These are phyloP conservation scores for Lipomyces sp. DNA, from an alignment of 805 yeast species.

Conservation along the genomic window DNA sequence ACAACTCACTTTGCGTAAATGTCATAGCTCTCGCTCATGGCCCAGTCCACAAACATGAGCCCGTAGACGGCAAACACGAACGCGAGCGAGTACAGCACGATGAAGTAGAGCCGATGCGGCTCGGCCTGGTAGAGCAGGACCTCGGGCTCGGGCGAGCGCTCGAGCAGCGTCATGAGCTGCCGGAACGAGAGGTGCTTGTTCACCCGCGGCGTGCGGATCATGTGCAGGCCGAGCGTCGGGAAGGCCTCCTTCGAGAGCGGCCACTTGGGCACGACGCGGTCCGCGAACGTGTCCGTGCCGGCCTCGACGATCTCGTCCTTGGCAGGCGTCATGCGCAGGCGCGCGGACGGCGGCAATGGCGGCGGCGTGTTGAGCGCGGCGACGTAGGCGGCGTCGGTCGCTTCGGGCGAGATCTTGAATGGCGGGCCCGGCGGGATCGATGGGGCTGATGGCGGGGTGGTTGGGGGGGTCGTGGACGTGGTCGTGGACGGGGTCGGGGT, in stretches of 20 bases:
- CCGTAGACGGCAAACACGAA: constrained; percentile 69
- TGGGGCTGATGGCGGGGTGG: background rate
- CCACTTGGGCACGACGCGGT: constrained; percentile 30
- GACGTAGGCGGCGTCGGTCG: constrained; percentile 15
- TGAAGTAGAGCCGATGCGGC: constrained; percentile 73
- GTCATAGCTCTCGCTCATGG: constrained; percentile 41
- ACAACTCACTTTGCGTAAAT: constrained; percentile 11
- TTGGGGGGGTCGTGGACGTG: background rate
- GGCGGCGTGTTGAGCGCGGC: constrained; percentile 3
- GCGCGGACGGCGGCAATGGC: constrained; percentile 12
- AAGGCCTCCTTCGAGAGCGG: constrained; percentile 29
- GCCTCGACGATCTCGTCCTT: constrained; percentile 25
- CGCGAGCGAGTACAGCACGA: constrained; percentile 65
- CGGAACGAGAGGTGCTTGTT: constrained; percentile 53
- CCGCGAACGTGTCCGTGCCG: constrained; percentile 18
- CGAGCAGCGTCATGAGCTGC: constrained; percentile 58
- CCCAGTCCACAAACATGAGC: constrained; percentile 56
- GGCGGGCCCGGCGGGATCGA: background rate
- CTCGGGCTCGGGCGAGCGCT: constrained; percentile 59
- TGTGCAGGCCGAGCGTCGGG: constrained; percentile 28
- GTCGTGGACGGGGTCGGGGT: no score
- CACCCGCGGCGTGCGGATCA: constrained; percentile 58
- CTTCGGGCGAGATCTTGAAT: background rate
- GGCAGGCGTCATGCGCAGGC: constrained; percentile 26
- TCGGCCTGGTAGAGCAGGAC: constrained; percentile 72